Conservation (phyloP, 176 grass and related monocot genomes). For the Bromus sterilis region DNA sequence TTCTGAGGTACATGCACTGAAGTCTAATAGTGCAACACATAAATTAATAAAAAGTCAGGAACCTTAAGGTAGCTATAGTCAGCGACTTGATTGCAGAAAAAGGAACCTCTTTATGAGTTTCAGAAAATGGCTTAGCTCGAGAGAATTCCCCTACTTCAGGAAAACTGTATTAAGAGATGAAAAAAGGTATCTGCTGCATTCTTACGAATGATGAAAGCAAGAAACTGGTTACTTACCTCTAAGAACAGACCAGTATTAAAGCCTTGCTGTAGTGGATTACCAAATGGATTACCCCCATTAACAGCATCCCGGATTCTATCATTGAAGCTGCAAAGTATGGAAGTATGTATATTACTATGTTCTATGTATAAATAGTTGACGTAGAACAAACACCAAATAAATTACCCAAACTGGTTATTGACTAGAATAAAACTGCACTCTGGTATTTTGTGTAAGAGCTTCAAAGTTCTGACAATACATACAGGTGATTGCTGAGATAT, state of each 20-base stretch:
- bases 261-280: slow-evolving; percentile 83
- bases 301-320: slow-evolving; percentile 93
- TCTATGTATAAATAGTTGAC: background rate
- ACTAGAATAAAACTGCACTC: background rate
- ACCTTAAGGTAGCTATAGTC: background rate
- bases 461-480: background rate
- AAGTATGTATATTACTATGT: background rate
- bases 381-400: background rate
- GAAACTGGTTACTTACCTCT: slow-evolving; percentile 46
- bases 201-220: background rate
- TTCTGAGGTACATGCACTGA: background rate
- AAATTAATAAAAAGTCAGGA: background rate
- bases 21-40: background rate
- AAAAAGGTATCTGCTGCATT: background rate
- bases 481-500: background rate
- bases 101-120: background rate
- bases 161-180: slow-evolving; percentile 22
- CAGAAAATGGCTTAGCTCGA: background rate
- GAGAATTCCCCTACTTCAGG: background rate
- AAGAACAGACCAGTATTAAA: slow-evolving; percentile 82
- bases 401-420: background rate
- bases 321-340: slow-evolving; percentile 69
- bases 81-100: background rate
- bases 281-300: slow-evolving; percentile 83
- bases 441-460: background rate